Percentiles rank a stretch among this genome's conserved stretches.
These are phyloP conservation scores for Solanum lycopersicoides DNA, from an alignment of 257 asterid genomes.

Conservation along the genomic window DNA sequence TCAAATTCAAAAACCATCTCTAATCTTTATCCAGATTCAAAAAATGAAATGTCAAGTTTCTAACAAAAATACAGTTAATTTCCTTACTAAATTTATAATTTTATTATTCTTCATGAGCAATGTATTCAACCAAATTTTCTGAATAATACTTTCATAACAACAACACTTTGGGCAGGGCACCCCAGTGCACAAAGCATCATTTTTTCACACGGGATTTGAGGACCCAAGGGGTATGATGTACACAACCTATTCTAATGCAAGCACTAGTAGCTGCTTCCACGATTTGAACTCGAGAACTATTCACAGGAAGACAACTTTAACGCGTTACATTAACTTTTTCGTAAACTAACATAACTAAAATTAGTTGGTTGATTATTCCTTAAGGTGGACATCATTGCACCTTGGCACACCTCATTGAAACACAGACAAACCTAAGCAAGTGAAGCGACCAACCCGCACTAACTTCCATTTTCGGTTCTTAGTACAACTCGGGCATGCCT, in stretches of 20 bases:
- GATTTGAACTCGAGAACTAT: background rate
- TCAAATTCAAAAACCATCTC: background rate
- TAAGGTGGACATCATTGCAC: background rate
- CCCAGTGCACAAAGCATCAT: background rate
- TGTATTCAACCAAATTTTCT: background rate
- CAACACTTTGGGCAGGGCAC: background rate
- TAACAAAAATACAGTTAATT: background rate
- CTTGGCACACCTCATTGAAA: background rate
- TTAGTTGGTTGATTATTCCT: background rate
- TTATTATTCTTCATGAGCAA: background rate
- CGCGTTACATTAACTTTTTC: background rate
- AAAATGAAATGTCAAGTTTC: background rate
- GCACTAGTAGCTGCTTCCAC: background rate
- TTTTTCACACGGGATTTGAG: background rate
- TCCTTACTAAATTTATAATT: background rate
- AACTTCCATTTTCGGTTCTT: background rate
- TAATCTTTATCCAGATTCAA: background rate
- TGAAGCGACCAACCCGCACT: background rate
- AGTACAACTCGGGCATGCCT: background rate
- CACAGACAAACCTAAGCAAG: background rate
- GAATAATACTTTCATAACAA: background rate
- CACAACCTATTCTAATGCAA: too few species aligned
- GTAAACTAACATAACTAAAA: background rate
- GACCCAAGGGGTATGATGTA: too few species aligned
- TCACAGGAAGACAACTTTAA: background rate